A percentile compares a stretch with the other conserved stretches of the same genome.
Conservation (phyloP, 257 asterid species). For the Scutellaria barbata region DNA sequence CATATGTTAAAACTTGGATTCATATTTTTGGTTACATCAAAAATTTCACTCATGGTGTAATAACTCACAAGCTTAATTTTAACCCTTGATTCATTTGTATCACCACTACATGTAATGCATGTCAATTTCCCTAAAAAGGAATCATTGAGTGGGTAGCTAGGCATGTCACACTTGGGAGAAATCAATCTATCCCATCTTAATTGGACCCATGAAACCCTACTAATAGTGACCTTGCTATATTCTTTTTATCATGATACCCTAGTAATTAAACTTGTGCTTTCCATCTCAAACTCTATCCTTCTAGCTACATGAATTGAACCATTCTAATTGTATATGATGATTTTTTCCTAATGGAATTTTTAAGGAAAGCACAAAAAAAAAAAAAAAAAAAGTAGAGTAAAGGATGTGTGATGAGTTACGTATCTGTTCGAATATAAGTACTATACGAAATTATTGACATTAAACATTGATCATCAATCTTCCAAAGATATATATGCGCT, state of each 20-base stretch:
- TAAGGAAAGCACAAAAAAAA: not conserved
- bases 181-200: slow-evolving; percentile 26
- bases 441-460: too few species aligned
- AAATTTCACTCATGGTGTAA: not conserved
- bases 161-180: slow-evolving; percentile 36
- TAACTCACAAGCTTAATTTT: slow-evolving; percentile 11
- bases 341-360: not conserved
- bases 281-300: slow-evolving; percentile 32
- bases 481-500: too few species aligned
- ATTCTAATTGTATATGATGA: not conserved
- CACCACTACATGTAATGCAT: slow-evolving; percentile 39
- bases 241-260: slow-evolving; percentile 33
- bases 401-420: too few species aligned
- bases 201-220: slow-evolving; percentile 35
- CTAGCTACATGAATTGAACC: not conserved
- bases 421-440: too few species aligned
- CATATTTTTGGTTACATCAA: too few species aligned
- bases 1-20: not conserved
- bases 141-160: slow-evolving; percentile 43
- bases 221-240: slow-evolving; percentile 23
- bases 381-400: not conserved
- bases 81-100: slow-evolving; percentile 30
- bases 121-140: slow-evolving; percentile 38
- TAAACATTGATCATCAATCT: too few species aligned
- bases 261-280: slow-evolving; percentile 26